Conservation (phyloP, 331 rosid species). For the Arachis monticola region DNA sequence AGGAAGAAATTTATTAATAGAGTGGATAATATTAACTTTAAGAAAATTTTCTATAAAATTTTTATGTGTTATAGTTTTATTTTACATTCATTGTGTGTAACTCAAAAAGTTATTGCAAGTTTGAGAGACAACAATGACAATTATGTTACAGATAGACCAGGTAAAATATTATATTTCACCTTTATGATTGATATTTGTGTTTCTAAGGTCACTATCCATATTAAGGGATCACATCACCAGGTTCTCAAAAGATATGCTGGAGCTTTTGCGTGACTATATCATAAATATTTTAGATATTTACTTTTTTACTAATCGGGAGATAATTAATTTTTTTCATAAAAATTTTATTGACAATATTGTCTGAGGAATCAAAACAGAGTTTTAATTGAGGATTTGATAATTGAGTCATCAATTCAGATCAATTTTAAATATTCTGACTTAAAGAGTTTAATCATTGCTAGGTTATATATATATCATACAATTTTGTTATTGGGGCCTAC, state of each 20-base stretch:
- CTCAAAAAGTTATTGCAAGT: not conserved
- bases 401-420: not conserved
- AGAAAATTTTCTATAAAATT: not conserved
- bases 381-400: conserved; percentile 24
- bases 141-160: no score
- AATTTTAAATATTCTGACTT: not conserved
- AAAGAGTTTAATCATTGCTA: no score
- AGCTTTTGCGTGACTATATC: conserved; percentile 76
- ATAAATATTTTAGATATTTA: conserved; percentile 79
- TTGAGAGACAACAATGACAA: no score
- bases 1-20: not conserved
- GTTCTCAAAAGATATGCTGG: conserved; percentile 69
- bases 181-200: not conserved
- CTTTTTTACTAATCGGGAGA: conserved; percentile 28
- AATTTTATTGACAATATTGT: conserved; percentile 4
- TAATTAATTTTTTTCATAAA: conserved; percentile 26
- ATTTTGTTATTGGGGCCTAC: conserved; percentile 93
- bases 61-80: conserved; percentile 19
- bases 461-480: conserved; percentile 74
- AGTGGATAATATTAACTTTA: conserved; percentile 16
- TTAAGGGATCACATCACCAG: conserved; percentile 55
- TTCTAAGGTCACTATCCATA: conserved; percentile 58
- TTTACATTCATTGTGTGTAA: conserved; percentile 5
- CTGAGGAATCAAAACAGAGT: not conserved
- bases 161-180: no score